These are phyloP conservation scores for Atkinsonella hypoxylon DNA, from an alignment of 2,329 filamentous ascomycete species.

Conservation along the genomic window DNA sequence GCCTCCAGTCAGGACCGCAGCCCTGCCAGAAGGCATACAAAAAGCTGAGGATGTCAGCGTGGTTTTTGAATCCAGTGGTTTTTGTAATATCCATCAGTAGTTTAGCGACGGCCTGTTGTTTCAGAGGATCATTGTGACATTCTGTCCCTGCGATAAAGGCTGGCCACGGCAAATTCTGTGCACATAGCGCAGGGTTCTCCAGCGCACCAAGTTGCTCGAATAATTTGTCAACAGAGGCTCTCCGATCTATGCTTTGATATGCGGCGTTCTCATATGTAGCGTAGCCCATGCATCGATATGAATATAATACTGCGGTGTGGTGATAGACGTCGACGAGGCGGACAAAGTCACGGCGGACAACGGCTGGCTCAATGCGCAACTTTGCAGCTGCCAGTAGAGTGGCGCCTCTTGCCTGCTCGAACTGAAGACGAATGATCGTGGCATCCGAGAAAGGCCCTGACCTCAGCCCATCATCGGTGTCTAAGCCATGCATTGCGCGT, in stretches of 20 bases:
- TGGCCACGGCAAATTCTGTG: slow-evolving; percentile 20
- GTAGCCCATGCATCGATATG: slow-evolving; percentile 15
- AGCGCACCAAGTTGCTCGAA: slow-evolving; percentile 13
- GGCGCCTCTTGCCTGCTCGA: slow-evolving; percentile 16
- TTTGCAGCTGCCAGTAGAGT: slow-evolving; percentile 17
- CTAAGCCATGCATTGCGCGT: slow-evolving; percentile 1
- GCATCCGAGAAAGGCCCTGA: slow-evolving; percentile 1
- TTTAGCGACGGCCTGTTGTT: slow-evolving; percentile 10
- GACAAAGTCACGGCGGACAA: slow-evolving; percentile 14
- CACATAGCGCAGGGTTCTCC: slow-evolving; percentile 13
- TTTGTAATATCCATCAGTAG: slow-evolving; percentile 10
- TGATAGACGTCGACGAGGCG: slow-evolving; percentile 19
- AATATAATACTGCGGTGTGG: slow-evolving; percentile 16
- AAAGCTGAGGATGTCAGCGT: slow-evolving; percentile 13
- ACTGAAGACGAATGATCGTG: slow-evolving; percentile 9
- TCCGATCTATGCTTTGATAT: slow-evolving; percentile 8
- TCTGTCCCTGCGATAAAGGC: slow-evolving; percentile 18
- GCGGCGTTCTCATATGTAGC: slow-evolving; percentile 6
- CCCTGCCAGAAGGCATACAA: slow-evolving; percentile 16
- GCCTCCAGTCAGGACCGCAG: slow-evolving; percentile 14
- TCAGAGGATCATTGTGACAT: slow-evolving; percentile 11
- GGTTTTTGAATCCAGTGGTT: slow-evolving; percentile 14
- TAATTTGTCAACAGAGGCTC: slow-evolving; percentile 9
- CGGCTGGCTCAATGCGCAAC: slow-evolving; percentile 10
- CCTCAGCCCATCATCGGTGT: not conserved